Percentiles rank a stretch among this genome's conserved stretches.
Conservation (phyloP, 2,329 filamentous ascomycete species). For the Penicillium sp. region DNA sequence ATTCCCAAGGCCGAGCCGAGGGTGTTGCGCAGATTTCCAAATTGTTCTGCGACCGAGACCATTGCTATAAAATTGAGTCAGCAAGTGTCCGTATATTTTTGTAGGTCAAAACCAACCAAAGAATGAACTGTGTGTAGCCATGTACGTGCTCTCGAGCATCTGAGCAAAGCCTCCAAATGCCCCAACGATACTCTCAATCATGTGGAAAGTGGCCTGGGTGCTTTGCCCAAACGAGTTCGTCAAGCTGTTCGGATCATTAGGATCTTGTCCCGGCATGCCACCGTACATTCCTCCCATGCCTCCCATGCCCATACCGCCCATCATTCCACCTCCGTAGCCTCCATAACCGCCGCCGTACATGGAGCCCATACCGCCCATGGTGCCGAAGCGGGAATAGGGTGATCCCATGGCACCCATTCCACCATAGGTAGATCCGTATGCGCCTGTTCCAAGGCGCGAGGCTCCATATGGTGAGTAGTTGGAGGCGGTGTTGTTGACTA, state of each 20-base stretch:
- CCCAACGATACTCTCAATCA: conserved; percentile 94
- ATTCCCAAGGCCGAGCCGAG: conserved; percentile 92
- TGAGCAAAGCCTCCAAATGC: conserved; percentile 97
- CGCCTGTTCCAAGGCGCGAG: conserved; percentile 55
- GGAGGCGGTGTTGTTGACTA: conserved; percentile 84
- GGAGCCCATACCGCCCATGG: conserved; percentile 46
- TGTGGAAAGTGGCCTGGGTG: conserved; percentile 95
- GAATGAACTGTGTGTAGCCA: conserved; percentile 98
- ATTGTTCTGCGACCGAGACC: conserved; percentile 97
- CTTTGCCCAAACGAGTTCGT: conserved; percentile 94
- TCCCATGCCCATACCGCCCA: conserved; percentile 48
- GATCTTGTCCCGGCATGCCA: conserved; percentile 56
- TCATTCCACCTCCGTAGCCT: conserved; percentile 21
- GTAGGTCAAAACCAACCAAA: conserved; percentile 65
- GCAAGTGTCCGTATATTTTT: conserved; percentile 6
- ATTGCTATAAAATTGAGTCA: conserved; percentile 63
- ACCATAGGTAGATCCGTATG: conserved; percentile 47
- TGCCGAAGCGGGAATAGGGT: conserved; percentile 54
- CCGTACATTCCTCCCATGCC: conserved; percentile 49
- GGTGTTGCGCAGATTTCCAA: conserved; percentile 87
- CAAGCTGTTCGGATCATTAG: conserved; percentile 87
- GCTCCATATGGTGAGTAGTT: conserved; percentile 68
- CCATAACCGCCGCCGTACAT: conserved; percentile 34
- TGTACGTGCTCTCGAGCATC: conserved; percentile 99
- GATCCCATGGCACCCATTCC: conserved; percentile 43